Evolutionary conservation across 2,329 filamentous ascomycete genomes (phyloP), one percentile per base, ranked within the genome.

Genomic region (Alternaria triticimaculans): DNA sequence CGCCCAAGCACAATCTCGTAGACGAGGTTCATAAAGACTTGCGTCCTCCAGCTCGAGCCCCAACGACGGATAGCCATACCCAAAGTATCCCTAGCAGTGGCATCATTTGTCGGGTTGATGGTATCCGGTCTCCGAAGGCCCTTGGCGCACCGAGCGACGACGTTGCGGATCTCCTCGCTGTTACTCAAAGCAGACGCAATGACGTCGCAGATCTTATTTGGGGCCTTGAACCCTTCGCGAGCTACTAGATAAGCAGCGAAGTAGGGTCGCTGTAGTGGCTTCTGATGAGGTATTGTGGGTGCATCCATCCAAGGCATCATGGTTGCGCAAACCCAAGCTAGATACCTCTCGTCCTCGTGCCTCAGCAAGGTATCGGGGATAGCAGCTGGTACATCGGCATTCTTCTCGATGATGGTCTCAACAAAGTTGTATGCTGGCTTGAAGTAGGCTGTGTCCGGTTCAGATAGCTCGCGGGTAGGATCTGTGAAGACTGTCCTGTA

Each of bases 401-500:
- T 60, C 9, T 58, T 59, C 18, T 61, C 51, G 7, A 72, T 33
- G 4, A 75, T n/a, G 11, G 67, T 70, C 25, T 77, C 63, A 15
- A 96, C 82, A 28, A 87, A 87, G 41, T 89, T 82, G 74, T 95
- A 95, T 5, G 87, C 87, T 2, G 84, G 74, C 2, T 80, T 75
- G 88, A 92, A 95, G 30, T 86, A 85, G 0, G 82, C 82, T 1
- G 85, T 86, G 57, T 90, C 84, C 0, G 90, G 90, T 4, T 73
- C 70, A 6, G 84, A 84, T n/a, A 86, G 80, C 15, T 80, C 70
- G n/a, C 83, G 81, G 1, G 83, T 82, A 3, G 91, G 89, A 71
- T 93, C 88, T 1, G 88, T 91, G 75, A 95, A 96, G 57, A 95
- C 89, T 4, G 90, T 89, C 44, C 86, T 83, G 75, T 93, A 94